Percentiles rank a stretch among this genome's conserved stretches.
phyloP scores from a whole-genome alignment of 345 rosid species.

The Diplotaxis tenuifolia region DNA sequence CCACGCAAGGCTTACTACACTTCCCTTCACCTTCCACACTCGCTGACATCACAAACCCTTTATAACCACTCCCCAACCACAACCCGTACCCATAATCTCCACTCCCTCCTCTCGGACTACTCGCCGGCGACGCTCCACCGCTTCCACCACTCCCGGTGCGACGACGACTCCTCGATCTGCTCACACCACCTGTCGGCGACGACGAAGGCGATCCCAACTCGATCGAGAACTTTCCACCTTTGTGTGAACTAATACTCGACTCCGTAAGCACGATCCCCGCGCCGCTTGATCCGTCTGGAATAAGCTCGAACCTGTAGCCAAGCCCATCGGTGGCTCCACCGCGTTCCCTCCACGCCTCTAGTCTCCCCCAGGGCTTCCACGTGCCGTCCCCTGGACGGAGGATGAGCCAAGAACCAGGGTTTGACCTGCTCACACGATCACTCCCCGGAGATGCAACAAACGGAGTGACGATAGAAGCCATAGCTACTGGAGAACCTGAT shows the following conservation, averaged over 20 bases:
- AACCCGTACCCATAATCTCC: neutral
- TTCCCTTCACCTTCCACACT: conserved; percentile 80
- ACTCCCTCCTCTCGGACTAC: conserved; percentile 71
- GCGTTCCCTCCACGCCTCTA: conserved; percentile 97
- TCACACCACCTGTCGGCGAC: conserved; percentile 12
- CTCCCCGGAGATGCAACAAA: conserved; percentile 87
- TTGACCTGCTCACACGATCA: conserved; percentile 87
- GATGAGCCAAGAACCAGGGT: conserved; percentile 87
- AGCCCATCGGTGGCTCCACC: conserved; percentile 69
- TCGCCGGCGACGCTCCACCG: conserved; percentile 52
- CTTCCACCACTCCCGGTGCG: conserved; percentile 76
- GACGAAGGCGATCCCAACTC: conserved; percentile 46
- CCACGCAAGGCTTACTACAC: conserved; percentile 82
- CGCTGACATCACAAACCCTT: conserved; percentile 91
- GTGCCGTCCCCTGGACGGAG: conserved; percentile 76
- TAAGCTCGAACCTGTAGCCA: conserved; percentile 77
- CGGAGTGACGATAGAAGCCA: conserved; percentile 78
- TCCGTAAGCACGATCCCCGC: conserved; percentile 72
- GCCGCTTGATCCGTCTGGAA: conserved; percentile 57
- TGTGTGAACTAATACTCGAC: conserved; percentile 57
- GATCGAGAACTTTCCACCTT: conserved; percentile 74
- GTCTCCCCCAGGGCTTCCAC: conserved; percentile 94
- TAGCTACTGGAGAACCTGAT: conserved; percentile 87
- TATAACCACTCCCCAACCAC: conserved; percentile 33
- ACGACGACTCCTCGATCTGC: conserved; percentile 41